Percentiles rank a stretch among this genome's conserved stretches.
phyloP scores from a whole-genome alignment of 768 basidiomycete genomes.

The Gelatoporia subvermispora region DNA sequence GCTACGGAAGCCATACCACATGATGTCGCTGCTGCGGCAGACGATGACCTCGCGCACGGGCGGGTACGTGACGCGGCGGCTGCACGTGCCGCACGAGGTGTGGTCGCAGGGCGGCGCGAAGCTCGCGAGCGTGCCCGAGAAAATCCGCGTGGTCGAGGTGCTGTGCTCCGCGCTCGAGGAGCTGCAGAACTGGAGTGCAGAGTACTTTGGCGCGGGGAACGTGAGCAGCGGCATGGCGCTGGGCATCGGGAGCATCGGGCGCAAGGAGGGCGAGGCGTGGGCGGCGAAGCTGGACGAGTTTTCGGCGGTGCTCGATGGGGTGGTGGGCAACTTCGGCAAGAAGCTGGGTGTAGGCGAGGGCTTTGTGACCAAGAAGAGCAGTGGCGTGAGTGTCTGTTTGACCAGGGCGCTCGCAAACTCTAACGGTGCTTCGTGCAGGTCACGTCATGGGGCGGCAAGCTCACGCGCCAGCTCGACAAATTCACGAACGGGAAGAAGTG shows the following conservation, averaged over 20 bases:
- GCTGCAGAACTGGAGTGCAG: slow-evolving; percentile 63
- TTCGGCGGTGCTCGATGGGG: slow-evolving; percentile 69
- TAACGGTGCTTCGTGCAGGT: slow-evolving; percentile 28
- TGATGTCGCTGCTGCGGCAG: slow-evolving; percentile 76
- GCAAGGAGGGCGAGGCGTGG: slow-evolving; percentile 79
- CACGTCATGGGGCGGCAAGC: slow-evolving; percentile 66
- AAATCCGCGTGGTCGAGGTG: slow-evolving; percentile 80
- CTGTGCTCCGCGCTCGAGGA: slow-evolving; percentile 77
- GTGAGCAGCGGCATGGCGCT: slow-evolving; percentile 69
- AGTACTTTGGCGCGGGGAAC: slow-evolving; percentile 74
- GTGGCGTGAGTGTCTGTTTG: slow-evolving; percentile 36
- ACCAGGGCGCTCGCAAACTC: not conserved
- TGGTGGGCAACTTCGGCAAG: slow-evolving; percentile 79
- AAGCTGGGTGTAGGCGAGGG: slow-evolving; percentile 88
- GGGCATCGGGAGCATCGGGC: slow-evolving; percentile 71
- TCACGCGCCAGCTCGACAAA: slow-evolving; percentile 74
- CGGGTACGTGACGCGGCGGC: slow-evolving; percentile 80
- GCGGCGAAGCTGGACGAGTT: slow-evolving; percentile 75
- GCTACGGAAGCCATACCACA: slow-evolving; percentile 81
- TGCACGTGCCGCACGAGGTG: slow-evolving; percentile 86
- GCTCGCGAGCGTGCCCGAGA: slow-evolving; percentile 74
- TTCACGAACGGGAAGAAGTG: slow-evolving; percentile 89
- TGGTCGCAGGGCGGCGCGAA: slow-evolving; percentile 92
- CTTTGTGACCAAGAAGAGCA: slow-evolving; percentile 76
- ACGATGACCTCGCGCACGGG: slow-evolving; percentile 79